Evolutionary conservation across 805 yeast species (phyloP), one percentile per base, ranked within the genome.

Genomic region (Teunomyces gatunensis): DNA sequence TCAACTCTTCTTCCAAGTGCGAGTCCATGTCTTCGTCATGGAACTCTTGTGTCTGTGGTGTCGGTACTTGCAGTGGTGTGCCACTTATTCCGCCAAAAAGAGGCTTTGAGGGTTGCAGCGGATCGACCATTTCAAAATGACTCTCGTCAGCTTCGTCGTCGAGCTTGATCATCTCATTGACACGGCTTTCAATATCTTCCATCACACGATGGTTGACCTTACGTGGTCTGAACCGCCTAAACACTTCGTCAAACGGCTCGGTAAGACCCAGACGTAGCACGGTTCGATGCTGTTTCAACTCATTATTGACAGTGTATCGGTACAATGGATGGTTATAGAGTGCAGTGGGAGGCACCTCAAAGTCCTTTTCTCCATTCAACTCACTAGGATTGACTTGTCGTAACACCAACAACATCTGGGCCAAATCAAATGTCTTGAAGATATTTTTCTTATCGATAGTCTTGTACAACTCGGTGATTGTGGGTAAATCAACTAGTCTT

Each of bases 361-460:
- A 73, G 53, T 79, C 84, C 10, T 56, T 60, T 42, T 78, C 83
- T 47, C 71, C 61, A 47, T 65, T 66, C n/a, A 69, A 54, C 30
- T 65, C 66, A n/a, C 60, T 55, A 4, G 74, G 73, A 47, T 68
- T 63, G 21, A 79, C 60, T 12, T 75, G 70, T 47, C 80, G 83
- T 6, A 89, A 74, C 5, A 92, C 92, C 5, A 91, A 67, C 44
- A 94, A 69, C 72, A 94, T 87, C 66, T 94, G 97, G 47, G 87
- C 81, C 5, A 92, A 74, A 64, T 94, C 98, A 29, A 89, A 75
- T 0, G 95, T 82, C 60, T 94, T 94, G 70, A 86, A 85, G 21
- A 94, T 79, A 60, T 89, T 94, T 63, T 92, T 92, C 58, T 82
- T 80, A 63, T 94, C 99, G 20, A 91, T 80, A 4, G 96, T 84